Evolutionary conservation across 768 basidiomycete species (phyloP), one percentile per base, ranked within the genome.

Genomic region (Russula compacta): DNA sequence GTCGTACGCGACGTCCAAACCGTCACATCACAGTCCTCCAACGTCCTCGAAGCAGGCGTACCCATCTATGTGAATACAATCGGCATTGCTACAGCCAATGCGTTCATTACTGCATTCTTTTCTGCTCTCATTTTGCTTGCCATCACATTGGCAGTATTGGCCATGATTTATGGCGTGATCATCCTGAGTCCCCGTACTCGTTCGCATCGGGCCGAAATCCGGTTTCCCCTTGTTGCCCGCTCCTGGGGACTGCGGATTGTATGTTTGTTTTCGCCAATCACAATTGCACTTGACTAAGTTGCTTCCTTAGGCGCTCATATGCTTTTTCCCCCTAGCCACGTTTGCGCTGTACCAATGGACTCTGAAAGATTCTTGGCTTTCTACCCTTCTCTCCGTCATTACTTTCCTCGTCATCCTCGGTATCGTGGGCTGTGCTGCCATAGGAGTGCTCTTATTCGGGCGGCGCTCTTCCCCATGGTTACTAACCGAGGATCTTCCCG

Each of bases 321-420:
- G 78, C 29, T 76, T 84, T 65, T 75, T 82, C 53, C 95, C 95
- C 9, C 74, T 92, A 60, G 72, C 84, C 63, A 81, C 88, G 63
- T 91, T 97, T 66, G 77, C 83, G 8, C 81, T 97, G 69, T 93
- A 87, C 71, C 94, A 98, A 71, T 98, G 94, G 91, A 90, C 89
- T 0, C 76, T 94, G 64, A 75, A 82, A 60, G 93, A 98, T 72
- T 94, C 93, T 0, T 92, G 91, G 86, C 78, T 95, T 2, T 81
- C 92, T 0, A 79, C 85, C 66, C 75, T 95, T 39, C 77, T 98
- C 43, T 89, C 93, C 2, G 86, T 87, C 61, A 68, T 95, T 60
- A 71, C 80, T 11, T 75, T 94, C 70, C 67, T 89, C 49, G 73
- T 71, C 49, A 72, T 89, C 36, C 48, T 79, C 36, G 73, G 75